Evolutionary conservation across 2,329 filamentous ascomycete species (phyloP).

Genomic region (Trichoderma guizhouense): DNA sequence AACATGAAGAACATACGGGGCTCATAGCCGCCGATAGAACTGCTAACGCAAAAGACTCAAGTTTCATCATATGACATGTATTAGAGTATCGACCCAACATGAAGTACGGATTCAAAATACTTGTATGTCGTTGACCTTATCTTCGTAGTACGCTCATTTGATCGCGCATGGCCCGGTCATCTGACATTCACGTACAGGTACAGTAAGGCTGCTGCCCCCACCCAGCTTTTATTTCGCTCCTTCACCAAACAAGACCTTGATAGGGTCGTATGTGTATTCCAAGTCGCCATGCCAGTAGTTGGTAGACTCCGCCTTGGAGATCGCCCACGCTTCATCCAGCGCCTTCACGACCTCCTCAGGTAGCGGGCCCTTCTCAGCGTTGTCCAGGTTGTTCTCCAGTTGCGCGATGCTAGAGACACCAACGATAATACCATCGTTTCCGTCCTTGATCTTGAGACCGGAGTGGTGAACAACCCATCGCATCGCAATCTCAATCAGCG

Average conservation of each 20-base stretch:
- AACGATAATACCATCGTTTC: conserved; percentile 58
- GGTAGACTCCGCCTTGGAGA: conserved; percentile 57
- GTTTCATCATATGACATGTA: background rate
- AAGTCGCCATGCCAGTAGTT: conserved; percentile 59
- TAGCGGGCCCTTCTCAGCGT: conserved; percentile 66
- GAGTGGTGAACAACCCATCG: conserved; percentile 74
- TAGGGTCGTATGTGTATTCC: conserved; percentile 64
- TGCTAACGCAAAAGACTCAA: background rate
- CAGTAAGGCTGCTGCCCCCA: background rate
- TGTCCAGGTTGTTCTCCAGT: conserved; percentile 54
- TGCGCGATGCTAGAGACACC: conserved; percentile 57
- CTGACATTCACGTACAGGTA: background rate
- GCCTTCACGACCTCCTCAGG: conserved; percentile 72
- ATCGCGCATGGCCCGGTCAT: background rate
- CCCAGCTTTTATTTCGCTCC: conserved; percentile 37
- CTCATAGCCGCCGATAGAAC: background rate
- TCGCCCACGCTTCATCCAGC: conserved; percentile 73
- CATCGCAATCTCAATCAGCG: conserved; percentile 68
- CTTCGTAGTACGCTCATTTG: background rate
- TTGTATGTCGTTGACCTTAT: background rate
- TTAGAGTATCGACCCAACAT: background rate
- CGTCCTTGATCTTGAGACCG: conserved; percentile 47
- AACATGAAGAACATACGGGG: background rate
- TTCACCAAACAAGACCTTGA: conserved; percentile 54
- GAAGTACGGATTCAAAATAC: background rate